A percentile compares a stretch with the other conserved stretches of the same genome.
phyloP scores from a whole-genome alignment of 495 filamentous ascomycete species.

The Lophiotrema nucula region DNA sequence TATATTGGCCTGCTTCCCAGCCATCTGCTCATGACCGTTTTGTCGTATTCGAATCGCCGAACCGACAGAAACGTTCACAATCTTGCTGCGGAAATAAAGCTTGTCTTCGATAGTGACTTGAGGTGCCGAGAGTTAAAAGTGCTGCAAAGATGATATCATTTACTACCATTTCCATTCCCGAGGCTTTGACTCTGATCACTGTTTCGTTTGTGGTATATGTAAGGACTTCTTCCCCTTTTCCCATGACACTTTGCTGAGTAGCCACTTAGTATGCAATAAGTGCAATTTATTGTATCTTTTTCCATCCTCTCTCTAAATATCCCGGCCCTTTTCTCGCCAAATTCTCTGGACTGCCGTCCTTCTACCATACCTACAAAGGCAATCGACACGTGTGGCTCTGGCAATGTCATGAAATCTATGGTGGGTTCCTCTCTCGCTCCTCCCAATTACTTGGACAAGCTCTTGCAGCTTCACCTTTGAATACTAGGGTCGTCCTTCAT shows the following conservation, averaged over 20 bases:
- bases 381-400: constrained; percentile 8
- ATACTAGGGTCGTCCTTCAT: not conserved
- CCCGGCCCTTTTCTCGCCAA: constrained; percentile 1
- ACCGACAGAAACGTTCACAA: too few species aligned
- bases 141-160: constrained; percentile 6
- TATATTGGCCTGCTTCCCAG: too few species aligned
- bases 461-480: not conserved
- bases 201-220: constrained; percentile 8
- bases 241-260: constrained; percentile 5
- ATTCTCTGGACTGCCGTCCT: not conserved
- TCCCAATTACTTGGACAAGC: not conserved
- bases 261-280: constrained; percentile 5
- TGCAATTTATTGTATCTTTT: constrained; percentile 4
- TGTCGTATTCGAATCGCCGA: too few species aligned
- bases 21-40: too few species aligned
- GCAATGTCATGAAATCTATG: constrained; percentile 1
- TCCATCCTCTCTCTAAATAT: constrained; percentile 8
- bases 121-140: too few species aligned
- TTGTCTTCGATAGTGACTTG: too few species aligned
- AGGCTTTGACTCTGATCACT: constrained; percentile 1
- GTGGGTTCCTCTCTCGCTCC: not conserved
- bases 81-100: too few species aligned
- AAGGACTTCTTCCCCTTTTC: constrained; percentile 2
- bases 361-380: not conserved
- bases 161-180: not conserved